These are phyloP conservation scores for Nothophoma quercina DNA, from an alignment of 2,329 filamentous ascomycete species.

Conservation along the genomic window DNA sequence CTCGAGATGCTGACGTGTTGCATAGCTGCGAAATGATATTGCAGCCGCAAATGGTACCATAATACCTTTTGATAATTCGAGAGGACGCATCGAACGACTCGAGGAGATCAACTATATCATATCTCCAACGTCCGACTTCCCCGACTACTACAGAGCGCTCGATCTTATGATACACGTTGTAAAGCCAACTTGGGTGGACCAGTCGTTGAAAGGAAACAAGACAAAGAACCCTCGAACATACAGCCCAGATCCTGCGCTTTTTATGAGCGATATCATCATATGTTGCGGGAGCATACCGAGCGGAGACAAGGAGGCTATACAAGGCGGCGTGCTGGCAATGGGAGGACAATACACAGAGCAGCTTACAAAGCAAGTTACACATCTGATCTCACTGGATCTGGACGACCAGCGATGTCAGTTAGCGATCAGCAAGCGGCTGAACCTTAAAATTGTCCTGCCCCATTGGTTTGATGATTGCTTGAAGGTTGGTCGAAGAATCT, in stretches of 20 bases:
- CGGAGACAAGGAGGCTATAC: conserved; percentile 89
- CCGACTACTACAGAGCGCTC: conserved; percentile 78
- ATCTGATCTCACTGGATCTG: conserved; percentile 82
- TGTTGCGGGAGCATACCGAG: conserved; percentile 84
- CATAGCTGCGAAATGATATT: conserved; percentile 57
- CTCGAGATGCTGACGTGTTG: conserved; percentile 25
- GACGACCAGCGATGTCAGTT: conserved; percentile 75
- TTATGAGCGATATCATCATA: conserved; percentile 84
- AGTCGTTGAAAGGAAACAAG: conserved; percentile 73
- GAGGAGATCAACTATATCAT: conserved; percentile 69
- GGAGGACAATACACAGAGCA: conserved; percentile 81
- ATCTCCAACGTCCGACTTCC: conserved; percentile 85
- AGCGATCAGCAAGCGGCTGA: conserved; percentile 70
- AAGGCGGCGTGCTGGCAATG: conserved; percentile 86
- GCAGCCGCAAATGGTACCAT: conserved; percentile 59
- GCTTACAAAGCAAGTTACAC: conserved; percentile 79
- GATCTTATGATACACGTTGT: conserved; percentile 85
- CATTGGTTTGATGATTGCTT: conserved; percentile 99
- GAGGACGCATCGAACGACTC: conserved; percentile 52
- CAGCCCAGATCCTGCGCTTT: conserved; percentile 88
- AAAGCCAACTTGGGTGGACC: conserved; percentile 79
- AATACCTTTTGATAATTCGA: conserved; percentile 48
- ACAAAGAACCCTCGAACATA: conserved; percentile 81
- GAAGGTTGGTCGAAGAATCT: conserved; percentile 88
- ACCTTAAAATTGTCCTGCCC: conserved; percentile 85